Conservation (phyloP, 805 yeast species). For the Debaryomyces castellii region DNA sequence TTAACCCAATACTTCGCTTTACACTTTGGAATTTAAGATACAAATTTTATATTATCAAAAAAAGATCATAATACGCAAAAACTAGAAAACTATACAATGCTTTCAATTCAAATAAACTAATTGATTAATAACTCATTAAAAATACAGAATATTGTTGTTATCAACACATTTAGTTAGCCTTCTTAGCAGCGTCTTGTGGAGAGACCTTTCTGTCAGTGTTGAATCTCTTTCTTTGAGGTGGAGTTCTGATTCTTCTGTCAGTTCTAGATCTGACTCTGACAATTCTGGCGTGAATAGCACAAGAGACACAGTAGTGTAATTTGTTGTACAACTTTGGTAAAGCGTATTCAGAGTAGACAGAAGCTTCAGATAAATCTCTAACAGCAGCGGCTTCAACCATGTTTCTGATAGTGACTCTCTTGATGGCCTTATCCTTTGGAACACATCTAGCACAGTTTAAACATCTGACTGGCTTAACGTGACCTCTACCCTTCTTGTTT, state of each 20-base stretch:
- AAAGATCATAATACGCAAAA: constrained; percentile 5
- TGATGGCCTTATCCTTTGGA: constrained; percentile 99
- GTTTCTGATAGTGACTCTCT: constrained; percentile 99
- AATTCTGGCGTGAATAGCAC: constrained; percentile 99
- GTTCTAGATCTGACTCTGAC: constrained; percentile 99
- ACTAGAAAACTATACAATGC: constrained; percentile 2
- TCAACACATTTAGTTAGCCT: constrained; percentile 46
- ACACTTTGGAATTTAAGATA: background rate
- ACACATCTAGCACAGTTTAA: constrained; percentile 99
- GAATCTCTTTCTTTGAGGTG: constrained; percentile 99
- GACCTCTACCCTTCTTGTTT: constrained; percentile 99
- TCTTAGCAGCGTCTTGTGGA: constrained; percentile 97
- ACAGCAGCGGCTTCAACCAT: constrained; percentile 99
- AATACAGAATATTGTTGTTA: constrained; percentile 3
- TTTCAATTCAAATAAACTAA: constrained; percentile 2
- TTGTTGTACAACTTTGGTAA: constrained; percentile 99
- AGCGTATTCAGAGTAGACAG: constrained; percentile 98
- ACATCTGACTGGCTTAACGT: constrained; percentile 99
- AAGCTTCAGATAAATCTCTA: constrained; percentile 99
- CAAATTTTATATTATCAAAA: background rate
- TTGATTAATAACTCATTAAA: constrained; percentile 3
- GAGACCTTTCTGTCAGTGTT: constrained; percentile 92
- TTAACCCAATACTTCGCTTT: background rate
- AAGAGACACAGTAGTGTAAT: constrained; percentile 99
- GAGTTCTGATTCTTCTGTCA: constrained; percentile 98